Evolutionary conservation across 345 rosid species (phyloP).

Genomic region (Nasturtium officinale): DNA sequence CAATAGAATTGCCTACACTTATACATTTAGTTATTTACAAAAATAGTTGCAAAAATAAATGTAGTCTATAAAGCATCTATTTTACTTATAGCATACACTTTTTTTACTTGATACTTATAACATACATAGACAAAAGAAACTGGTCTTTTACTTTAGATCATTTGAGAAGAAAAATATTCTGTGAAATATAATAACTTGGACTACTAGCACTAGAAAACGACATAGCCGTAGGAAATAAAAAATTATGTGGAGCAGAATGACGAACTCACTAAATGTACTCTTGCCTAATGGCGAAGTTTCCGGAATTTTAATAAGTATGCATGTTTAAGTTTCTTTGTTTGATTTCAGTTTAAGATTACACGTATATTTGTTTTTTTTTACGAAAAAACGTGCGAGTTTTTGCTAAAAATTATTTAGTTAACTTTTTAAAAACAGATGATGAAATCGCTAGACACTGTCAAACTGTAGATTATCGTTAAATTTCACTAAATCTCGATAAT

Average conservation of each 20-base stretch:
- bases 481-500: not conserved
- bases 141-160: not conserved
- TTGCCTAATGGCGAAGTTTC: not conserved
- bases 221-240: too few relatives aligned
- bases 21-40: not conserved
- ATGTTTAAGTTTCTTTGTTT: not conserved
- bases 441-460: not conserved
- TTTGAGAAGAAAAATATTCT: not conserved
- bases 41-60: not conserved
- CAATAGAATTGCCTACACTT: not conserved
- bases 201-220: not conserved
- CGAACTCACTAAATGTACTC: not conserved
- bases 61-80: not conserved
- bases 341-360: not conserved
- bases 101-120: too few relatives aligned
- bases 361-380: not conserved
- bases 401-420: not conserved
- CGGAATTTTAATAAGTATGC: too few relatives aligned
- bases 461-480: not conserved
- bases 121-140: not conserved
- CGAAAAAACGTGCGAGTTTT: not conserved
- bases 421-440: too few relatives aligned
- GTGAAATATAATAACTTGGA: not conserved
- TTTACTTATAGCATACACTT: not conserved
- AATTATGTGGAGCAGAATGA: not conserved